These are phyloP conservation scores for Kodamaea sagamina DNA, from an alignment of 805 yeast species.

Conservation along the genomic window DNA sequence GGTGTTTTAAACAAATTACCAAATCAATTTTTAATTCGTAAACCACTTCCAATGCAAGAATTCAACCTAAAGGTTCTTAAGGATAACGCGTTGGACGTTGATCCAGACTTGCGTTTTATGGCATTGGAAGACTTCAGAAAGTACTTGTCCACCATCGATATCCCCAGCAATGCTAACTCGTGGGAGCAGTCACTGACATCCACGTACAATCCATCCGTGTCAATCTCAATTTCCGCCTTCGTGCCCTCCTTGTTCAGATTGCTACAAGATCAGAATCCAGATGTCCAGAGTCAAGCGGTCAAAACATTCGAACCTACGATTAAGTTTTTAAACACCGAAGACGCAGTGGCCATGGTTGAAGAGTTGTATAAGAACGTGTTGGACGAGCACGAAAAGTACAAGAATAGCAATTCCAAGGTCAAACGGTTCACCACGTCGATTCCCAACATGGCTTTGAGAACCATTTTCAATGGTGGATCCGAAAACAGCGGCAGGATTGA, in stretches of 20 bases:
- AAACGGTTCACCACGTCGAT: conserved; percentile 47
- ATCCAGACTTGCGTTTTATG: conserved; percentile 84
- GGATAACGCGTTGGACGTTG: conserved; percentile 61
- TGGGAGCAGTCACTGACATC: conserved; percentile 11
- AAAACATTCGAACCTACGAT: conserved; percentile 53
- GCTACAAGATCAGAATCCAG: conserved; percentile 63
- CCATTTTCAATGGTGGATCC: conserved; percentile 32
- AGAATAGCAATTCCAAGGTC: conserved; percentile 13
- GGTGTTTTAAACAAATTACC: too few relatives aligned
- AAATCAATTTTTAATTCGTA: background rate
- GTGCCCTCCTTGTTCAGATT: conserved; percentile 41
- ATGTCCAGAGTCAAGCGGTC: conserved; percentile 75
- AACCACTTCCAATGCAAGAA: conserved; percentile 21
- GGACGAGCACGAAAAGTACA: conserved; percentile 20
- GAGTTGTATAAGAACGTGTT: conserved; percentile 28
- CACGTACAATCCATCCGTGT: conserved; percentile 2
- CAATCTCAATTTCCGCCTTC: conserved; percentile 8
- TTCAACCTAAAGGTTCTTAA: conserved; percentile 32
- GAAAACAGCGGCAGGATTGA: background rate
- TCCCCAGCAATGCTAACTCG: background rate
- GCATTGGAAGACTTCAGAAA: conserved; percentile 73
- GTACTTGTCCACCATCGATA: conserved; percentile 28
- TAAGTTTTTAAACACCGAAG: conserved; percentile 36
- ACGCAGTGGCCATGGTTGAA: conserved; percentile 30
- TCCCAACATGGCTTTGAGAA: conserved; percentile 54